These are phyloP conservation scores for Pachysolen tannophilus DNA, from an alignment of 805 yeast species.

Conservation along the genomic window DNA sequence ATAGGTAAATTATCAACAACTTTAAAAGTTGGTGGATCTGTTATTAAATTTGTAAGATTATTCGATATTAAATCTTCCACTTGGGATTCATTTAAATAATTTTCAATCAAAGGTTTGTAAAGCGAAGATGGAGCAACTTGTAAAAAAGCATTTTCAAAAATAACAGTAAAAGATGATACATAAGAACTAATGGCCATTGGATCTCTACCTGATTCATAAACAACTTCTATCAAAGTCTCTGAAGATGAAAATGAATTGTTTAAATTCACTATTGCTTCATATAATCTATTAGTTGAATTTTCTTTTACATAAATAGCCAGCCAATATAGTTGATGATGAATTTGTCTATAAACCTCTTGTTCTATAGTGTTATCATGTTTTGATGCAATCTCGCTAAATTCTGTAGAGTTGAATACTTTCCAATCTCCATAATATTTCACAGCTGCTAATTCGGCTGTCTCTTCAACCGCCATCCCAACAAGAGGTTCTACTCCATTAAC, in stretches of 20 bases:
- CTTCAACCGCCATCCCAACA: conserved; percentile 22
- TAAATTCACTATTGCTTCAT: conserved; percentile 32
- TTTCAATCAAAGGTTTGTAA: conserved; percentile 1
- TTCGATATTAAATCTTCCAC: conserved; percentile 10
- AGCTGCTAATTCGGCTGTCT: conserved; percentile 11
- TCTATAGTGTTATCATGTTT: conserved; percentile 21
- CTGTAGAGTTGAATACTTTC: conserved; percentile 23
- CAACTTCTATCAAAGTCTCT: conserved; percentile 23
- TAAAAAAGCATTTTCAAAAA: conserved; percentile 25
- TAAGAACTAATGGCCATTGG: conserved; percentile 36
- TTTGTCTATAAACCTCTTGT: conserved; percentile 31
- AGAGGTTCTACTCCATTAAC: conserved; percentile 17
- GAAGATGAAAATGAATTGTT: conserved; percentile 22
- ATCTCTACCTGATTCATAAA: conserved; percentile 63
- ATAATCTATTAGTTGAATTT: conserved; percentile 34
- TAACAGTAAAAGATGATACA: conserved; percentile 33
- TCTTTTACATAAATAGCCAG: conserved; percentile 44
- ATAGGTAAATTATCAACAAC: conserved; percentile 43
- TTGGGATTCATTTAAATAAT: background rate
- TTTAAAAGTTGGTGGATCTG: conserved; percentile 25
- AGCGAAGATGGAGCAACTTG: conserved; percentile 1
- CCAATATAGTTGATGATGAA: conserved; percentile 58
- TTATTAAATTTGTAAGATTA: conserved; percentile 14
- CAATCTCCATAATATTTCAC: conserved; percentile 25
- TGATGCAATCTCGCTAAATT: conserved; percentile 21